Evolutionary conservation across 1,284 basidiomycete species (phyloP), one percentile per base, ranked within the genome.

Genomic region (Ganoderma lucidum): DNA sequence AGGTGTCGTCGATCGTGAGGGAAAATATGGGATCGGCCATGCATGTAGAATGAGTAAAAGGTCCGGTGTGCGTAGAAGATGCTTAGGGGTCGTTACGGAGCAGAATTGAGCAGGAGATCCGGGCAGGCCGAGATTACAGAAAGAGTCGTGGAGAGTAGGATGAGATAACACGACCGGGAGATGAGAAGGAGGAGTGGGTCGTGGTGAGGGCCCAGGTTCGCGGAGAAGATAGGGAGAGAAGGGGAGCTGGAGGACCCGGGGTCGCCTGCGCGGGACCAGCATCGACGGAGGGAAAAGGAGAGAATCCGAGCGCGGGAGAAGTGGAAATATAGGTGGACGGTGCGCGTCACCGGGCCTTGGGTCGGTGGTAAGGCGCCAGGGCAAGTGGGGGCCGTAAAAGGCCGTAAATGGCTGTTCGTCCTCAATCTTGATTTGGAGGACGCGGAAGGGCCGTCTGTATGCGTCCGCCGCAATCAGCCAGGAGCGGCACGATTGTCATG

Each of bases 1-100:
- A 92, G 63, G 87, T 87, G 77, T 93, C 88, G 78, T 90, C 87
- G 76, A 93, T 82, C 68, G 81, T 78, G 80, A 93, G 81, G 74
- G 83, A 81, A 74, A 87, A 82, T 69, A 73, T 71, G 60, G 75
- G 63, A 73, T 80, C 79, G 71, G 83, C 84, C 86, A 89, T 90
- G 80, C 80, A 87, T 83, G 76, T 70, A 73, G 67, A 51, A 65
- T 14, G n/a, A 61, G 55, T 60, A 62, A n/a, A 45, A 51, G 44
- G 55, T 12, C 41, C 30, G 63, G 30, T 39, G 37, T 39, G 45
- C 51, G 41, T 44, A 56, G 63, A 62, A 59, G 28, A 51, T 42
- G 15, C 42, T 58, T 59, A 39, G 32, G 35, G 19, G 44, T 59
- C 60, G 67, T 65, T 19, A 62, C 51, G 44, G 51, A 45, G 41